Conservation (phyloP, 2,329 filamentous ascomycete genomes). For the Neofusicoccum cordaticola region DNA sequence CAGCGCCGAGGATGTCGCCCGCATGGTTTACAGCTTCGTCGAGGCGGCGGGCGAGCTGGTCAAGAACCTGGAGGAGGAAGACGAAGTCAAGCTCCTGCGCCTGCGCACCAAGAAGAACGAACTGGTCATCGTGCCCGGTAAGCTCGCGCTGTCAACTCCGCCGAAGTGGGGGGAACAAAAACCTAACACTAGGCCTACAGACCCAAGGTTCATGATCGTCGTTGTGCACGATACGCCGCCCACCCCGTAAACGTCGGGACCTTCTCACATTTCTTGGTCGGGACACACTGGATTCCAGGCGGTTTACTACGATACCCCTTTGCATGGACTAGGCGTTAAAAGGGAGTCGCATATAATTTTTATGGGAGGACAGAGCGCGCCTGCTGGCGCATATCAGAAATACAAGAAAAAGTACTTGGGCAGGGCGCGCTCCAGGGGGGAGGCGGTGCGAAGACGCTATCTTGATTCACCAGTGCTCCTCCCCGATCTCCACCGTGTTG, state of each 20-base stretch:
- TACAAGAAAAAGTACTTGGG: background rate
- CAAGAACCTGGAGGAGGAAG: conserved; percentile 71
- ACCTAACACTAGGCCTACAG: conserved; percentile 31
- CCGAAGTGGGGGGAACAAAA: background rate
- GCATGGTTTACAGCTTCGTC: conserved; percentile 74
- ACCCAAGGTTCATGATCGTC: conserved; percentile 73
- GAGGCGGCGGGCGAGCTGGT: conserved; percentile 66
- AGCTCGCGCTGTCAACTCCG: conserved; percentile 7
- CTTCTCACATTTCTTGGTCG: background rate
- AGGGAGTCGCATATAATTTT: conserved; percentile 7
- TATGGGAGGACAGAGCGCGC: background rate
- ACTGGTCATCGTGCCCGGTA: conserved; percentile 72
- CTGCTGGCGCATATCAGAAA: background rate
- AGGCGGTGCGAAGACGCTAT: background rate
- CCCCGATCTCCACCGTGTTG: conserved; percentile 62
- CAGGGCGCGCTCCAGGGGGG: background rate
- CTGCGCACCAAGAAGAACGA: conserved; percentile 83
- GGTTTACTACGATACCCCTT: conserved; percentile 17
- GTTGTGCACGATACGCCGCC: conserved; percentile 79
- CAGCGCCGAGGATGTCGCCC: conserved; percentile 69
- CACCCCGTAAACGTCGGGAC: conserved; percentile 33
- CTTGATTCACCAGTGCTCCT: conserved; percentile 60
- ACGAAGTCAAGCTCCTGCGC: conserved; percentile 73
- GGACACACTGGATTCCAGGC: background rate
- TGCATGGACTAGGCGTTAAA: conserved; percentile 12